Percentiles rank a stretch among this genome's conserved stretches.
Evolutionary conservation across 2,329 filamentous ascomycete genomes (phyloP).

Genomic region (Phaeophleospora eucalypticola): DNA sequence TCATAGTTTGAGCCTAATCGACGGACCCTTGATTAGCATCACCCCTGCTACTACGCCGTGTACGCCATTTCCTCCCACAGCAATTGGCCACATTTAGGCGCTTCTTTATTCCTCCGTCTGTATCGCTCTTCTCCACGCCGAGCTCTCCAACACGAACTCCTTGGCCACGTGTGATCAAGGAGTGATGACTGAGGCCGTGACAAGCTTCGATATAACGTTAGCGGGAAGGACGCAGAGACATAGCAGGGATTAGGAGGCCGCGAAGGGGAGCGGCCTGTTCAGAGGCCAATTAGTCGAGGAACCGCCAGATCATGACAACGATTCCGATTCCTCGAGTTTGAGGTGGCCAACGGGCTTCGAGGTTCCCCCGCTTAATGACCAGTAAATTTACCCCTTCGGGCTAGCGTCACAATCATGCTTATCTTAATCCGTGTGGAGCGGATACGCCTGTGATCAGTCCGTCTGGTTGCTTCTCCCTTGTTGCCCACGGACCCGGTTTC

Average conservation of each 20-base stretch:
- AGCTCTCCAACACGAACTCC: not conserved
- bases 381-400: not conserved
- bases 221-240: not conserved
- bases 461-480: not conserved
- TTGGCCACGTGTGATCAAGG: not conserved
- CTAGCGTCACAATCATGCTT: not conserved
- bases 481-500: not conserved
- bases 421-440: not conserved
- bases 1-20: too few relatives aligned
- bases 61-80: too few relatives aligned
- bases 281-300: not conserved
- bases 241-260: not conserved
- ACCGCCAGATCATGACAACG: not conserved
- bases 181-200: not conserved
- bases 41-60: too few relatives aligned
- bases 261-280: too few relatives aligned
- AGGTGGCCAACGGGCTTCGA: not conserved
- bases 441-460: not conserved
- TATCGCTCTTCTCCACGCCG: not conserved
- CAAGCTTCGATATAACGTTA: not conserved
- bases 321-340: not conserved
- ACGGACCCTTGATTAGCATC: too few relatives aligned
- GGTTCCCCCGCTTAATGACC: not conserved
- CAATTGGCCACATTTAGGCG: too few relatives aligned
- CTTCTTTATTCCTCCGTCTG: too few relatives aligned